Evolutionary conservation across 2,329 filamentous ascomycete species (phyloP), one percentile per base, ranked within the genome.

Genomic region (Paraconiothyrium sp.): DNA sequence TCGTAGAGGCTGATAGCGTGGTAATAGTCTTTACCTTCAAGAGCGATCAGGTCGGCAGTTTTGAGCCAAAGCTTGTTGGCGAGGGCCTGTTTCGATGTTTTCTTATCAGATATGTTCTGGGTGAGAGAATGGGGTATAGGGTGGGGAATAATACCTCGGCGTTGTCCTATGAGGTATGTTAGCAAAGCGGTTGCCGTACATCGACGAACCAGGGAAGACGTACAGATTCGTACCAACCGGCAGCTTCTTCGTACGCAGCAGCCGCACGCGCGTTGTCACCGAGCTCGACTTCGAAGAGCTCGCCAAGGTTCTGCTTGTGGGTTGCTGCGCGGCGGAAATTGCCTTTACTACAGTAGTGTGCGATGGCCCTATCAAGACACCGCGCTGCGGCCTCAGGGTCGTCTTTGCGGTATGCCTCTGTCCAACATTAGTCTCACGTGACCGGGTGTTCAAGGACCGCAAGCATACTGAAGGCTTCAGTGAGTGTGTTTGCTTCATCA

Each of bases 61-160:
- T 97, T 97, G 68, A 97, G 88, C 84, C 88, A 97, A 62, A 95
- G 88, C 81, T 97, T 97, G 84, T 97, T 98, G 65, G 94, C 93
- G 35, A 97, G 86, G 39, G 92, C 74, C 74, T 77, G 67, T 62
- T 63, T 56, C 13, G 44, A 54, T 30, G 52, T 7, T n/a, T 24
- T 34, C 30, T 14, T 24, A 61, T 77, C 69, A 77, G 72, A 66
- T 41, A 54, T 66, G 54, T 48, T 62, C 64, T 67, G 67, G 64
- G 32, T 34, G 35, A 34, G 22, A 14, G 24, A 64, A 71, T 57
- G 3, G 30, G 24, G 13, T 2, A 35, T n/a, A 30, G 24, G 16
- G 22, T 52, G 34, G 51, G 55, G 49, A 14, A 14, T 35, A 34
- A 58, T 73, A 77, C 75, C 72, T 76, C 76, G 43, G 76, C 75